A percentile compares a stretch with the other conserved stretches of the same genome.
Conservation (phyloP, 208 protist species). For the Leptomonas seymouri region DNA sequence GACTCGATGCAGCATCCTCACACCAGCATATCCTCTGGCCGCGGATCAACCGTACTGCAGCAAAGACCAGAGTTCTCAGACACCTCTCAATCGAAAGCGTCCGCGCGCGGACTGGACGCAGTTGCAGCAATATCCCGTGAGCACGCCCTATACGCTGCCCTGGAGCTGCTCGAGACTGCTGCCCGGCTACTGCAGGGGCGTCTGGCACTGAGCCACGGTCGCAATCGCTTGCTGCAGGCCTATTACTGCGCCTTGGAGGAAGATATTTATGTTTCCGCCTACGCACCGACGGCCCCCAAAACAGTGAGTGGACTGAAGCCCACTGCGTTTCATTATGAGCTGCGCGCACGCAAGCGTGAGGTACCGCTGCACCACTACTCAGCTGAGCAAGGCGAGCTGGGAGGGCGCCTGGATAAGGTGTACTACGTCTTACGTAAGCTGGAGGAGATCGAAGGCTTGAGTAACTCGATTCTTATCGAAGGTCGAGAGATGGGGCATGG, state of each 20-base stretch:
- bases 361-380: conserved; percentile 49
- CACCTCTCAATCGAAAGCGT: not conserved
- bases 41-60: too few species aligned
- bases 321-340: conserved; percentile 47
- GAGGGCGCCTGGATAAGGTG: conserved; percentile 53
- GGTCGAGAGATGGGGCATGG: conserved; percentile 4
- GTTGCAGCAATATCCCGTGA: conserved; percentile 17
- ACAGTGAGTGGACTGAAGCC: conserved; percentile 13
- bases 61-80: not conserved
- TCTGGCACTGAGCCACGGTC: conserved; percentile 24
- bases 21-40: not conserved
- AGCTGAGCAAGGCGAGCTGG: conserved; percentile 26
- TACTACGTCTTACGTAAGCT: conserved; percentile 54
- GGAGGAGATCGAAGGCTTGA: conserved; percentile 49
- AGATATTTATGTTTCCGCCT: conserved; percentile 30
- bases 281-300: not conserved
- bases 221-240: conserved; percentile 43
- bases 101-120: not conserved
- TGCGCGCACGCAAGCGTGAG: conserved; percentile 48
- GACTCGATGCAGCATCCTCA: conserved; percentile 18
- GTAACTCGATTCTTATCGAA: conserved; percentile 28
- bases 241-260: conserved; percentile 77
- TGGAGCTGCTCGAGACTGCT: conserved; percentile 42
- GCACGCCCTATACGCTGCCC: conserved; percentile 38
- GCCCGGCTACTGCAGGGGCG: conserved; percentile 43